Base-by-base conservation (phyloP, 331 rosid species). In the Stylosanthes scabra region DNA sequence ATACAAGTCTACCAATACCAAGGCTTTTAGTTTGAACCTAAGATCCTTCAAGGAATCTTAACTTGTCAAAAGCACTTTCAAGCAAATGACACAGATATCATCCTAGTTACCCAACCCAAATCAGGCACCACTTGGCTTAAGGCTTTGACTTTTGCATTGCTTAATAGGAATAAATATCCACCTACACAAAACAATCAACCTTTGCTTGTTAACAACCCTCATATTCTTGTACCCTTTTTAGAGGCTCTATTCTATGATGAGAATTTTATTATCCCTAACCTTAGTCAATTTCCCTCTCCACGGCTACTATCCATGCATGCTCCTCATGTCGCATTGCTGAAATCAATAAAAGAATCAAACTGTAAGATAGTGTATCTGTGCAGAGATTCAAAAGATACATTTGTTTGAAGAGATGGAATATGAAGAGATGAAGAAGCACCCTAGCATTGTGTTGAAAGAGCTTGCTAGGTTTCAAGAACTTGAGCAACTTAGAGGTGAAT, bases 401-500 rank as follows among this genome's bases (percentile, higher is more conserved):
- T 34, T 34, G 6, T 34, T 34, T 34, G n/a, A n/a, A n/a, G n/a
- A n/a, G 13, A 12, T 80, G 58, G 80, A 50, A 56, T 86, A 0
- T 16, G 89, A 83, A 14, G 83, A 77, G 1, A 27, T 86, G 75
- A 83, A 83, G 61, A 49, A 39, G 59, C 12, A 70, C 4, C 83
- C 82, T 1, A 4, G 2, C 29, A 3, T 37, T 5, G 34, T 56
- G 11, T 9, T 74, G 82, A 83, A 16, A 29, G 75, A 42, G 14
- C 52, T 86, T 4, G 85, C 84, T 2, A 64, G 63, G 56, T 83
- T 82, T 85, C 68, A 75, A 81, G 3, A 66, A n/a, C 14, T 20
- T 84, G 55, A 81, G 86, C 66, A 74, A 62, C 51, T 57, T 84
- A 74, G 83, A 61, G 68, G 88, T 86, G 78, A 86, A 86, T 54